phyloP scores from a whole-genome alignment of 768 basidiomycete species.

The Collybia sp. region DNA sequence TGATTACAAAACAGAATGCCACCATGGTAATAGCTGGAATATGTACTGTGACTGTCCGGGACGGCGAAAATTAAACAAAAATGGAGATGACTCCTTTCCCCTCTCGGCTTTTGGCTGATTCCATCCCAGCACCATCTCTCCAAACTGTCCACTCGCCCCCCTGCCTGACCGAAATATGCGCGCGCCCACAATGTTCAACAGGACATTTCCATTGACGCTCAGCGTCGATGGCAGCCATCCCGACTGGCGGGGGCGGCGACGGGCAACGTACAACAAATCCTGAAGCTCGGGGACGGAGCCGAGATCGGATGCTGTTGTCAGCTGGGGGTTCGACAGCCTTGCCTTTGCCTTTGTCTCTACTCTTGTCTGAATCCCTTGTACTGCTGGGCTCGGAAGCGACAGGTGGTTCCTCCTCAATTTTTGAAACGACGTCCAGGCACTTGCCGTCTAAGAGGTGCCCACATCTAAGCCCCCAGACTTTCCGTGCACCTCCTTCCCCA shows the following conservation, averaged over 20 bases:
- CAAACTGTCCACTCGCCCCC: slow-evolving; percentile 61
- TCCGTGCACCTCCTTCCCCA: slow-evolving; percentile 41
- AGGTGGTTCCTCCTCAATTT: not conserved
- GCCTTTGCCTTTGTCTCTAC: slow-evolving; percentile 35
- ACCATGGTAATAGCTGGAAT: no score
- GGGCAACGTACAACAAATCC: slow-evolving; percentile 2
- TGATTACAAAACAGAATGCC: no score
- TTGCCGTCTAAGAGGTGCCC: slow-evolving; percentile 80
- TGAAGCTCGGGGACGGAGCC: slow-evolving; percentile 43
- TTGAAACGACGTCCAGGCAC: slow-evolving; percentile 52
- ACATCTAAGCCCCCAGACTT: slow-evolving; percentile 70
- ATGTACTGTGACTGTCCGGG: not conserved
- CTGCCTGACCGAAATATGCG: slow-evolving; percentile 54
- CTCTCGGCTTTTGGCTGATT: slow-evolving; percentile 4
- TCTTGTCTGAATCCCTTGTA: slow-evolving; percentile 2
- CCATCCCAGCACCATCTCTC: slow-evolving; percentile 21
- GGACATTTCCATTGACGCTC: slow-evolving; percentile 63
- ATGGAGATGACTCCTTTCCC: slow-evolving; percentile 38
- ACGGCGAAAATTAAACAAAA: slow-evolving; percentile 31
- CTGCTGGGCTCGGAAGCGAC: slow-evolving; percentile 6
- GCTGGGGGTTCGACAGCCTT: slow-evolving; percentile 15
- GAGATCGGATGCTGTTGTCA: slow-evolving; percentile 46
- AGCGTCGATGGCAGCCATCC: slow-evolving; percentile 39
- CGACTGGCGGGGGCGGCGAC: slow-evolving; percentile 10
- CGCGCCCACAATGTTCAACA: slow-evolving; percentile 46